Evolutionary conservation across 192 early-diverging fungal genomes (phyloP).

Genomic region (Rhizophagus prolifer): DNA sequence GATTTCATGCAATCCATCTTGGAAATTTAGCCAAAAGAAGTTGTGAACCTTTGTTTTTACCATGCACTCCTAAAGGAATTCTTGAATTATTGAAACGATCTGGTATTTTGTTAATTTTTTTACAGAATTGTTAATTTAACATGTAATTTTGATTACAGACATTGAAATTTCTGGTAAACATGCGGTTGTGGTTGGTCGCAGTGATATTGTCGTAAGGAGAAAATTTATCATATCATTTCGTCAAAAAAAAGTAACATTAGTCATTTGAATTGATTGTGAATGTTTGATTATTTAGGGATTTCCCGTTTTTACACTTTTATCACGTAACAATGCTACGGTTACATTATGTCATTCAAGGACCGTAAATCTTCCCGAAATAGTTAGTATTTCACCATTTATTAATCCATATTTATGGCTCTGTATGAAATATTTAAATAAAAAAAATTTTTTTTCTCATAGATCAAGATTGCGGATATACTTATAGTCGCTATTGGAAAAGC

Average conservation of each 20-base stretch:
- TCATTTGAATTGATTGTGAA: background rate
- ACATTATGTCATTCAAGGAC: slow-evolving; percentile 94
- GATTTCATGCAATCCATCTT: slow-evolving; percentile 93
- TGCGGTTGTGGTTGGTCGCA: slow-evolving; percentile 95
- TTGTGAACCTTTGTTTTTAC: slow-evolving; percentile 78
- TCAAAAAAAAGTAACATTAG: background rate
- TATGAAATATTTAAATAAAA: background rate
- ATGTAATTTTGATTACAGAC: slow-evolving; percentile 26
- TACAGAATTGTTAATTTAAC: background rate
- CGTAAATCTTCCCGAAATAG: slow-evolving; percentile 68
- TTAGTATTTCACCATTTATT: slow-evolving; percentile 38
- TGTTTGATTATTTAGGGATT: slow-evolving; percentile 53
- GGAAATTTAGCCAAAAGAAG: slow-evolving; percentile 85
- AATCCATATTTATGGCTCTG: background rate
- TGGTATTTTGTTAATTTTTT: slow-evolving; percentile 22
- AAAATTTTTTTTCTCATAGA: slow-evolving; percentile 24
- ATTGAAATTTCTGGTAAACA: slow-evolving; percentile 77
- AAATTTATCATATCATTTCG: background rate
- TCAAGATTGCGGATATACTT: slow-evolving; percentile 80
- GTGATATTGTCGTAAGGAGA: slow-evolving; percentile 82
- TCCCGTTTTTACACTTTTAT: slow-evolving; percentile 83
- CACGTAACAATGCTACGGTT: slow-evolving; percentile 82
- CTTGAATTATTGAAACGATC: slow-evolving; percentile 80
- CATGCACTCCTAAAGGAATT: slow-evolving; percentile 96
- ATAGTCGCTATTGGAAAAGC: slow-evolving; percentile 85